phyloP scores from a whole-genome alignment of 768 basidiomycete species.

The Xerocomus brunneocitrinus region DNA sequence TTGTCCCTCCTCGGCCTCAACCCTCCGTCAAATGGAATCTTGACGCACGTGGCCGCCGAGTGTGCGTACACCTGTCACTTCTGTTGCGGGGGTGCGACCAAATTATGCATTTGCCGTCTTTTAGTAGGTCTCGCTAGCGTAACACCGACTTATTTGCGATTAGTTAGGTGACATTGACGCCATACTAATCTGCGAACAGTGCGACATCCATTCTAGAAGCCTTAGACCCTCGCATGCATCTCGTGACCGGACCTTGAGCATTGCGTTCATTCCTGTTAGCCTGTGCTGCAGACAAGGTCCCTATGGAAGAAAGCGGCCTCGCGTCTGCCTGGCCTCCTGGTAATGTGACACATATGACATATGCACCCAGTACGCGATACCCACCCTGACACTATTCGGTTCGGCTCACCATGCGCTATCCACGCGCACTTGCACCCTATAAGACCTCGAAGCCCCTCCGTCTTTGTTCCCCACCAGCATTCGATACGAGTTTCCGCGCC shows the following conservation, averaged over 20 bases:
- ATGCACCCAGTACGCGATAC: conserved; percentile 11
- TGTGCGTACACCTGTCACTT: conserved; percentile 9
- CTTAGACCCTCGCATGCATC: conserved; percentile 2
- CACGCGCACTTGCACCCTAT: conserved; percentile 26
- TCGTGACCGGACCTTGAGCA: conserved; percentile 18
- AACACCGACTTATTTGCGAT: conserved; percentile 6
- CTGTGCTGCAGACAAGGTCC: conserved; percentile 27
- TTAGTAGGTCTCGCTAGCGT: conserved; percentile 1
- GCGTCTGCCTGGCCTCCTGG: conserved; percentile 28
- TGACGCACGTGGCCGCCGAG: conserved; percentile 16
- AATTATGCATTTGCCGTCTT: not conserved
- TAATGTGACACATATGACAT: conserved; percentile 22
- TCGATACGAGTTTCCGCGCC: conserved; percentile 14
- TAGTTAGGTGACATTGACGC: not conserved
- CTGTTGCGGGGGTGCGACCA: conserved; percentile 3
- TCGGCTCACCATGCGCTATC: conserved; percentile 24
- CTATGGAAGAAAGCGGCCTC: conserved; percentile 31
- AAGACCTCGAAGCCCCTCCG: conserved; percentile 14
- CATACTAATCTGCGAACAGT: not conserved
- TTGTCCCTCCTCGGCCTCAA: conserved; percentile 22
- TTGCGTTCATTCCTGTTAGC: conserved; percentile 28
- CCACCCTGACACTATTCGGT: conserved; percentile 24
- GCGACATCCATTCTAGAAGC: conserved; percentile 16
- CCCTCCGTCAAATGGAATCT: conserved; percentile 14
- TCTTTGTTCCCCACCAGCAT: conserved; percentile 13